Evolutionary conservation across 1,284 basidiomycete species (phyloP), one percentile per base, ranked within the genome.

Genomic region (Neotropicomus parvogracilis): DNA sequence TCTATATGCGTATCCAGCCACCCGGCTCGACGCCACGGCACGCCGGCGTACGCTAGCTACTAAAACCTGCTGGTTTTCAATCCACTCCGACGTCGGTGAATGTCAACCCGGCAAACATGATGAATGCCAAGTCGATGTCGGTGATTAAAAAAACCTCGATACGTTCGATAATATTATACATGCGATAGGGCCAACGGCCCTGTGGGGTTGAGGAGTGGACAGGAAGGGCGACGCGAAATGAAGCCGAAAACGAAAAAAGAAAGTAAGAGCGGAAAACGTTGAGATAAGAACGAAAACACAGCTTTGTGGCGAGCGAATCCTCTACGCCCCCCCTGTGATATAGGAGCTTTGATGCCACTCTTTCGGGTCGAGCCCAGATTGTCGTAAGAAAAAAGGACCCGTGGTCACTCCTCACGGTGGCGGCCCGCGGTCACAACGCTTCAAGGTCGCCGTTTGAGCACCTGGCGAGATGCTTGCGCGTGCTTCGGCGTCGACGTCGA

Each of bases 381-480:
- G 10, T n/a, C n/a, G n/a, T n/a, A n/a, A n/a, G n/a, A n/a, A n/a
- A n/a, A n/a, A n/a, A n/a, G n/a, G n/a, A n/a, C n/a, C n/a, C n/a
- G n/a, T n/a, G n/a, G 44, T 24, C 17, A 34, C 6, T 35, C 1
- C 35, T 58, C 36, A 7, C 28, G 17, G n/a, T 29, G 29, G 19
- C 37, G 29, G 19, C 37, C 48, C 13, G 26, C 14, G 39, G 16
- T 34, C 38, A 24, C 35, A 19, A 6, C 20, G 27, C 45, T 44
- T 31, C 16, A 32, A 2, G 46, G 47, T 43, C 52, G 43, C 19
- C 36, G 48, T 33, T 57, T 47, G 38, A 49, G 38, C 17, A 56
- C 43, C 6, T 38, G 40, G 6, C 36, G 19, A 31, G 48, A 36
- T 19, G 42, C 20, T 20, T 38, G 40, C 9, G 26, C 35, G 10